These are phyloP conservation scores for Kluyveromyces siamensis DNA, from an alignment of 805 yeast genomes.

Conservation along the genomic window DNA sequence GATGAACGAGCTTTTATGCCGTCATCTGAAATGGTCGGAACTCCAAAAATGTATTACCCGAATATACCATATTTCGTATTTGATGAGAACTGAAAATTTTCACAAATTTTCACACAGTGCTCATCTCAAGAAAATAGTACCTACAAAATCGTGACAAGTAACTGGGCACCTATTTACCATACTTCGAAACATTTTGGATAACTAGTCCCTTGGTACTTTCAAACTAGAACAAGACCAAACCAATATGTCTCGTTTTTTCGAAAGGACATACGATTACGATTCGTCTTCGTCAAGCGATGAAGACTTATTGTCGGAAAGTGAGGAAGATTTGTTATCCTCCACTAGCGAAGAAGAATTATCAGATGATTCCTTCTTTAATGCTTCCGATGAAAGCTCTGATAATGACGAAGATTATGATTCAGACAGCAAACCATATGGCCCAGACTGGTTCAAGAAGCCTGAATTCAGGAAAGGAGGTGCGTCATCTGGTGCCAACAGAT, in stretches of 20 bases:
- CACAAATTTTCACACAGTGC: slow-evolving; percentile 4
- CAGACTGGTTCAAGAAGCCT: slow-evolving; percentile 36
- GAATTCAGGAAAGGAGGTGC: slow-evolving; percentile 29
- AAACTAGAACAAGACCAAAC: background rate
- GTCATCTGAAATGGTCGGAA: background rate
- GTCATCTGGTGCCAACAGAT: slow-evolving; percentile 22
- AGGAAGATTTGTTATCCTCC: slow-evolving; percentile 29
- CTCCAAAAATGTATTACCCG: background rate
- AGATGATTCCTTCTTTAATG: slow-evolving; percentile 31
- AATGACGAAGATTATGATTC: slow-evolving; percentile 35
- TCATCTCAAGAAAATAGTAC: background rate
- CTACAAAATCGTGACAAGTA: background rate
- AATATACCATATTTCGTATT: background rate
- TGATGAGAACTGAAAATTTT: slow-evolving; percentile 1
- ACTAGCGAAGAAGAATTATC: slow-evolving; percentile 27
- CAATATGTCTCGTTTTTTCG: slow-evolving; percentile 90
- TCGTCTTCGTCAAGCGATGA: slow-evolving; percentile 38
- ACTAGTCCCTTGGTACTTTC: background rate
- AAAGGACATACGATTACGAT: slow-evolving; percentile 38
- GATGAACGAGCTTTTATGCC: background rate
- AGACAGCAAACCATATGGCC: slow-evolving; percentile 35
- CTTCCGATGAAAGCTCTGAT: slow-evolving; percentile 30
- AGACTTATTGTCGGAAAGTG: slow-evolving; percentile 34
- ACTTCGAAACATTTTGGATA: background rate
- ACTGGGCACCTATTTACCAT: background rate